Conservation (phyloP, 495 filamentous ascomycete genomes). For the Pseudotulostoma volvatum region DNA sequence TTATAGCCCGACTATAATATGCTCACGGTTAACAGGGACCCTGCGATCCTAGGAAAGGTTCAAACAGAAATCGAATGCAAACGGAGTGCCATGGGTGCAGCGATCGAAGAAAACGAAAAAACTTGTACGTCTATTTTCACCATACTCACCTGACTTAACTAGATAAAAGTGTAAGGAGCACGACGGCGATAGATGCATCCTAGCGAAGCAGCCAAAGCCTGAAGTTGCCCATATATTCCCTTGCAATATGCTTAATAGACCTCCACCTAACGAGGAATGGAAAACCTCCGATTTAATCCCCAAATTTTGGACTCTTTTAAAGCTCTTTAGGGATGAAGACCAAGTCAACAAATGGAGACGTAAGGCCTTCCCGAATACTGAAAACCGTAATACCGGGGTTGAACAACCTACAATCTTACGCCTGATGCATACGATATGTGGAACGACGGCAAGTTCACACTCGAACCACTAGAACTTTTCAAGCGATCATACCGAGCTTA, state of each 20-base stretch:
- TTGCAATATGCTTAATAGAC: not conserved
- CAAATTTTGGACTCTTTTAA: slow-evolving; percentile 1
- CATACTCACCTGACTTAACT: not conserved
- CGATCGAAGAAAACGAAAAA: not conserved
- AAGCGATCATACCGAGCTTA: not conserved
- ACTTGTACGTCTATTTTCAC: not conserved
- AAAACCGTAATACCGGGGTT: not conserved
- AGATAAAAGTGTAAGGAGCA: not conserved
- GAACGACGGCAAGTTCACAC: not conserved
- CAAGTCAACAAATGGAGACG: not conserved
- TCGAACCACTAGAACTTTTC: slow-evolving; percentile 1
- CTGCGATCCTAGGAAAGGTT: not conserved
- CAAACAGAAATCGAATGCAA: not conserved
- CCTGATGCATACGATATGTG: slow-evolving; percentile 1
- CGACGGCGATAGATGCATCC: not conserved
- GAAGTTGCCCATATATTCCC: not conserved
- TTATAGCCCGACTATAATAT: slow-evolving; percentile 4
- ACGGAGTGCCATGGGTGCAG: not conserved
- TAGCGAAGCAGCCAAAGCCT: not conserved
- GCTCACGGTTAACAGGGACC: not conserved
- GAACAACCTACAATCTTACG: not conserved
- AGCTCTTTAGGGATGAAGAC: not conserved
- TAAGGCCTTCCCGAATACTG: not conserved
- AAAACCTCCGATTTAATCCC: not conserved
- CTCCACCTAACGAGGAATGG: not conserved